Conservation (phyloP, 805 yeast species). For the Saturnispora besseyi region DNA sequence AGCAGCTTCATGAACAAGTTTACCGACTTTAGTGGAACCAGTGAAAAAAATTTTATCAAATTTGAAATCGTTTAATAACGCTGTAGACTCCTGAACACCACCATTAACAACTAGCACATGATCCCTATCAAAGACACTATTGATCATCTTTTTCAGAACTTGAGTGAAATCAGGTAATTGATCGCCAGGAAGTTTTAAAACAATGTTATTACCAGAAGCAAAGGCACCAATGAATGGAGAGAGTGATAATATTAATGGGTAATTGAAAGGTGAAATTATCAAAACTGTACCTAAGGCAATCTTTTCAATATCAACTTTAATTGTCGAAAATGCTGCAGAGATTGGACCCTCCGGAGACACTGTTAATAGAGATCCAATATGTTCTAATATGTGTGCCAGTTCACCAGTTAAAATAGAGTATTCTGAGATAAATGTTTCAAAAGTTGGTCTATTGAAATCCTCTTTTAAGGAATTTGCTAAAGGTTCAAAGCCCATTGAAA, state of each 20-base stretch:
- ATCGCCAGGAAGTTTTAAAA: constrained; percentile 65
- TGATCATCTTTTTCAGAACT: constrained; percentile 48
- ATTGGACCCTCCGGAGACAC: constrained; percentile 35
- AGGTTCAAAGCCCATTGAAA: constrained; percentile 24
- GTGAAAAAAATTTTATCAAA: constrained; percentile 84
- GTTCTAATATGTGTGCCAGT: constrained; percentile 47
- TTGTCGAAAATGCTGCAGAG: constrained; percentile 28
- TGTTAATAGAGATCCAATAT: constrained; percentile 52
- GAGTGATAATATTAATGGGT: constrained; percentile 57
- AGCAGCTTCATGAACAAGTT: constrained; percentile 67
- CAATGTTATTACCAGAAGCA: constrained; percentile 77
- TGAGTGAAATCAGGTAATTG: constrained; percentile 51
- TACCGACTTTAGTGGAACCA: constrained; percentile 72
- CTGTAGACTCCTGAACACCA: constrained; percentile 51
- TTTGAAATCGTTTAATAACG: constrained; percentile 43
- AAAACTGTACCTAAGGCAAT: constrained; percentile 58
- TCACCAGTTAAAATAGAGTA: constrained; percentile 43
- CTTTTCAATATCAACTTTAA: constrained; percentile 26
- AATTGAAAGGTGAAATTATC: constrained; percentile 74
- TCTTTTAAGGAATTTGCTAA: constrained; percentile 47
- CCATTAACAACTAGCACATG: constrained; percentile 64
- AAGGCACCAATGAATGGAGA: constrained; percentile 70
- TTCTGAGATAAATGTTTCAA: constrained; percentile 60
- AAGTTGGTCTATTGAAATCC: constrained; percentile 59
- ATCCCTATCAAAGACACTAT: constrained; percentile 45